Evolutionary conservation across 768 basidiomycete genomes (phyloP).

Genomic region (Serendipita indica): DNA sequence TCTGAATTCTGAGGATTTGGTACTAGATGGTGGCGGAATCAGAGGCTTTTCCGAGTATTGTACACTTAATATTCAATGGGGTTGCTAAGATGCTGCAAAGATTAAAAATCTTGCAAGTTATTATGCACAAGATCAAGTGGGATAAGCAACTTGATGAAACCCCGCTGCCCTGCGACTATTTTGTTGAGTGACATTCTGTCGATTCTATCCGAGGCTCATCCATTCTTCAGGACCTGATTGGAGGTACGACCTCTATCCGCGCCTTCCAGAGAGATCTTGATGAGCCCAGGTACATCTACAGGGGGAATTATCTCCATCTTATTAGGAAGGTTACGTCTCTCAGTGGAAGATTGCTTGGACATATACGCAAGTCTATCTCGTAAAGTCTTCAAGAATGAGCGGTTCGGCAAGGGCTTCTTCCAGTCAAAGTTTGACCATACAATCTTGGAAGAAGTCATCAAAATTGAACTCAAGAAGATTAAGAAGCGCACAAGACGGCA

Average conservation of each 20-base stretch:
- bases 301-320: slow-evolving; percentile 24
- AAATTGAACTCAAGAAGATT: neutral
- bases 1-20: too few species aligned
- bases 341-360: slow-evolving; percentile 24
- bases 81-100: too few species aligned
- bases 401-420: slow-evolving; percentile 1
- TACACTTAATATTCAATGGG: too few species aligned
- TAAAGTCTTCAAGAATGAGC: slow-evolving; percentile 20
- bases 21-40: slow-evolving; percentile 12
- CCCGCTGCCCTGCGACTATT: slow-evolving; percentile 12
- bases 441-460: slow-evolving; percentile 11
- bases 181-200: neutral
- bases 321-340: slow-evolving; percentile 26
- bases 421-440: slow-evolving; percentile 9
- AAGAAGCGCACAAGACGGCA: too few species aligned
- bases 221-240: neutral
- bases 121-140: slow-evolving; percentile 12
- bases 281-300: slow-evolving; percentile 9
- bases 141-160: neutral
- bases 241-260: neutral
- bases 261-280: slow-evolving; percentile 1
- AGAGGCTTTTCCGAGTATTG: slow-evolving; percentile 11
- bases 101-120: slow-evolving; percentile 9
- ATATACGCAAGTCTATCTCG: slow-evolving; percentile 21
- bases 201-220: neutral